Conservation (phyloP, 2,329 filamentous ascomycete species). For the Byssothecium circinans region DNA sequence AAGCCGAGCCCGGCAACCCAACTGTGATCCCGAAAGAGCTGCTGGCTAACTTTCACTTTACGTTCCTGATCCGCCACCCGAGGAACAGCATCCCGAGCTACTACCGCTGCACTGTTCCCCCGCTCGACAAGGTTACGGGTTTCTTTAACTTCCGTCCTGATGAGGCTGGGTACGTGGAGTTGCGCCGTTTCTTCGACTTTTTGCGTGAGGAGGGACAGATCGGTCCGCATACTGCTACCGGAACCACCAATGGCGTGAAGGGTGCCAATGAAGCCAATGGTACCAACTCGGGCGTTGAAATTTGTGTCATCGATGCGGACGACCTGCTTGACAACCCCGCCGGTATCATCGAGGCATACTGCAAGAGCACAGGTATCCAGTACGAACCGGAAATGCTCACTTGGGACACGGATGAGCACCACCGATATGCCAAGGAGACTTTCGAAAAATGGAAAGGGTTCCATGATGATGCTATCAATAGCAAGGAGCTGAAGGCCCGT, state of each 20-base stretch:
- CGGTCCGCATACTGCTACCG: constrained; percentile 63
- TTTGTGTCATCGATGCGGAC: constrained; percentile 91
- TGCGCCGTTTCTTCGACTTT: constrained; percentile 85
- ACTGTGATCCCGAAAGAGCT: constrained; percentile 77
- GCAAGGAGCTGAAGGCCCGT: constrained; percentile 72
- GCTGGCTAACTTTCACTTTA: constrained; percentile 84
- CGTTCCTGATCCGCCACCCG: constrained; percentile 97
- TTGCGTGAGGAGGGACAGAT: constrained; percentile 69
- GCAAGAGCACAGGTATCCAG: constrained; percentile 75
- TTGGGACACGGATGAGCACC: constrained; percentile 78
- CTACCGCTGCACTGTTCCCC: constrained; percentile 90
- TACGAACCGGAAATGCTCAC: constrained; percentile 77
- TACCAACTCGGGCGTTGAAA: constrained; percentile 54
- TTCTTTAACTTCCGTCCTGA: constrained; percentile 84
- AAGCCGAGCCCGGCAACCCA: constrained; percentile 71
- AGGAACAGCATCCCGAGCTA: constrained; percentile 88
- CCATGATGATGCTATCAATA: constrained; percentile 91
- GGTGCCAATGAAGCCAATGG: constrained; percentile 39
- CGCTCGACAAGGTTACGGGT: constrained; percentile 77
- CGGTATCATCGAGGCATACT: constrained; percentile 75
- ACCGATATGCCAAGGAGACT: constrained; percentile 66
- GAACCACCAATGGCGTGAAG: constrained; percentile 29
- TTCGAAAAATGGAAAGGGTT: constrained; percentile 99
- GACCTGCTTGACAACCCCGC: constrained; percentile 86
- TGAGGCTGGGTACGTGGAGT: constrained; percentile 89